Base-by-base conservation (phyloP, 75 land plant genomes). In the Picea glauca region DNA sequence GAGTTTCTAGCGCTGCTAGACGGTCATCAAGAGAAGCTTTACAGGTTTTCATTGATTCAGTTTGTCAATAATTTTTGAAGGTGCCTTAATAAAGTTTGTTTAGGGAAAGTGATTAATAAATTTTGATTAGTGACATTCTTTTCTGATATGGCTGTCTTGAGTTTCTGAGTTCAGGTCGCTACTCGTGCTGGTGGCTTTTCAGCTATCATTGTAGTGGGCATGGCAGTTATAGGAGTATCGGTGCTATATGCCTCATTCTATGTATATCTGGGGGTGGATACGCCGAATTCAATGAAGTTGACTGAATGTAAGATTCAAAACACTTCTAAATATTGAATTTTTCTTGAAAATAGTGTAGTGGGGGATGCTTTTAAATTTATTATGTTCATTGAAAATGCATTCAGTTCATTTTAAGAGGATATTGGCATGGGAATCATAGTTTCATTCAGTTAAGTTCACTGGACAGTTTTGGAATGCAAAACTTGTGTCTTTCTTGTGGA, bases 101-200 rank as follows among this genome's bases (percentile, higher is more conserved):
- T 9, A 9, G 12, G 6, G 1, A 12, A 9, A 50, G 56, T 50
- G 12, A 1, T 50, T 50, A 50, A 50, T 50, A 50, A 9, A 9
- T 9, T 50, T 9, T 50, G 12, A 9, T 4, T 75, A n/a, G 43
- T 32, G 70, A 56, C 11, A n/a, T 3, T 40, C 75, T 57, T 40
- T 72, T 46, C 13, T 81, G 64, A 32, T 57, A 82, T 63, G 30
- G 33, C 46, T 26, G 6, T 23, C 23, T 46, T 80, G 62, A 59
- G 80, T 3, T 79, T 21, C 21, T 76, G 67, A 33, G 57, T 84
- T 65, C 87, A 97, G 99, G 80, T 98, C 72, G 94, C 98, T 50
- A 85, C 93, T 68, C 92, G 98, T 65, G 99, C 99, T 84, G 99
- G 99, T 86, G 99, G 99, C 67, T 90, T 98, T 75, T 98, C 99